These are phyloP conservation scores for Cladophialophora immunda DNA, from an alignment of 2,329 filamentous ascomycete species.

Conservation along the genomic window DNA sequence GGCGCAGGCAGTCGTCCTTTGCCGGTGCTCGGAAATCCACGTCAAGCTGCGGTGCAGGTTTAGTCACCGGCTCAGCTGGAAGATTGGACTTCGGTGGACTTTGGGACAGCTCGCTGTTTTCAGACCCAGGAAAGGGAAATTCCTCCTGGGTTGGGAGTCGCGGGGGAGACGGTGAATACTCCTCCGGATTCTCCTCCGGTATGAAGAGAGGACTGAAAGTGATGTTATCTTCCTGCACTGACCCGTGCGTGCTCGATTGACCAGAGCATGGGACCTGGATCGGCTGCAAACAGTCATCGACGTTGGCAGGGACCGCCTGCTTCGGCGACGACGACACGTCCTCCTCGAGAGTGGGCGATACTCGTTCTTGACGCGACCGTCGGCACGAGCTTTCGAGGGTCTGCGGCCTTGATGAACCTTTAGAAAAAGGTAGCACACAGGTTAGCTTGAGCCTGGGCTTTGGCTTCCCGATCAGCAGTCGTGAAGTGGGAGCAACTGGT, in stretches of 20 bases:
- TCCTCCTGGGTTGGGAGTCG: slow-evolving; percentile 27
- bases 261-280: not conserved
- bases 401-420: not conserved
- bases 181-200: slow-evolving; percentile 22
- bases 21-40: not conserved
- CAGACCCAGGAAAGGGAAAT: slow-evolving; percentile 17
- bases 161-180: slow-evolving; percentile 16
- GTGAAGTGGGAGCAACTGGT: slow-evolving; percentile 12
- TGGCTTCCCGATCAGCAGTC: slow-evolving; percentile 28
- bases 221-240: not conserved
- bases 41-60: not conserved
- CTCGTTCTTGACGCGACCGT: not conserved
- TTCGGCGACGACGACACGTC: not conserved
- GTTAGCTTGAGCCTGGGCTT: slow-evolving; percentile 26
- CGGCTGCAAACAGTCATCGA: not conserved
- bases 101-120: not conserved
- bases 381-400: not conserved
- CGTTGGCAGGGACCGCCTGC: no score
- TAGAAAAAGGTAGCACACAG: slow-evolving; percentile 22
- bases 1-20: not conserved
- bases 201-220: slow-evolving; percentile 33
- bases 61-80: not conserved
- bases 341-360: not conserved
- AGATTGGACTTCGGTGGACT: not conserved
- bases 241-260: not conserved